Evolutionary conservation across 371 early-diverging fungal species (phyloP), one percentile per base, ranked within the genome.

Genomic region (Catenaria anguillulae): DNA sequence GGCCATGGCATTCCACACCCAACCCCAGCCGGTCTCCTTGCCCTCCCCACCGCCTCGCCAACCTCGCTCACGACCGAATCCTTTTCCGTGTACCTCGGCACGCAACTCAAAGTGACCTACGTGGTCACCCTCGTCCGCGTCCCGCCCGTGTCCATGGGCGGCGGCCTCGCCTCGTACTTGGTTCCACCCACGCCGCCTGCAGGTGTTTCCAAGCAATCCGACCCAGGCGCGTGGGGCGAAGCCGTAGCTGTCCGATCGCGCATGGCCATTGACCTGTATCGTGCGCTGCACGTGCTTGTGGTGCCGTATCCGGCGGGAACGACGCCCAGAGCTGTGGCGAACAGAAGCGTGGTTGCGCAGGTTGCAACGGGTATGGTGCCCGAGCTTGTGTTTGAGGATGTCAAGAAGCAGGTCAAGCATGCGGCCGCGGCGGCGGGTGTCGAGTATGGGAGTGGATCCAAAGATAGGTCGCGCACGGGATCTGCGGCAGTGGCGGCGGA

Each of bases 211-310:
- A 21, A 12, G 2, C 24, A 48, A 26, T 13, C 29, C 2, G 31
- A 50, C 8, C 24, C 12, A 13, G 29, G 29, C 52, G 52, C 52
- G 6, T 50, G 52, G 52, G 52, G 52, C 24, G 52, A 50, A 13
- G 52, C 52, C 0, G 23, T 50, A 4, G 52, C 52, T 17, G 29
- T 50, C 29, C 52, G 52, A 0, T 6, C 29, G 0, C 29, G 29
- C 52, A 50, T 50, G 52, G 12, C 52, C 29, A 50, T 50, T 50
- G 52, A 50, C 52, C 52, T 50, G 29, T 29, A 29, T 4, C 52
- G 52, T 8, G 3, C 26, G 5, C 29, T 50, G 52, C 52, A 23
- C 31, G 52, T 50, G 29, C 15, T 50, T 17, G 26, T 24, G 8
- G 8, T 29, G 29, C 52, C 52, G 33, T 50, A 50, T 31, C 29